Percentiles rank a stretch among this genome's conserved stretches.
Evolutionary conservation across 495 filamentous ascomycete species (phyloP).

Genomic region (Penicillium atrosanguineum): DNA sequence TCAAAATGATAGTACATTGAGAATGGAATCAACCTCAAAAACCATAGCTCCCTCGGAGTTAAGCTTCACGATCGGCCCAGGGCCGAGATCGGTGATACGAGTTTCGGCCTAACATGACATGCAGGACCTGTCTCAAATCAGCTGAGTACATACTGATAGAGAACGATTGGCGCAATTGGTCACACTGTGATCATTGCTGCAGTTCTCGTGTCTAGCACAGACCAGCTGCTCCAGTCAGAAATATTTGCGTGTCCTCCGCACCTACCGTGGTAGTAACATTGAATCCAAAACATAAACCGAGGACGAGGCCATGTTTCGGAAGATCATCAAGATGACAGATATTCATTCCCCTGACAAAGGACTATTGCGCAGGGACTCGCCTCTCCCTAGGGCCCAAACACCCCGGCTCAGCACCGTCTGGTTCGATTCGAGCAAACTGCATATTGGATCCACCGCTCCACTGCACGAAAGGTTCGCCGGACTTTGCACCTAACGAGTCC

Average conservation of each 20-base stretch:
- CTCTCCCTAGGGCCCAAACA: background rate
- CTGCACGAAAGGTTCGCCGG: constrained; percentile 1
- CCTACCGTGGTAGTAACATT: no score
- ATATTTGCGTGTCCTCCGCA: background rate
- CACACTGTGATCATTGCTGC: background rate
- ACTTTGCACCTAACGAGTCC: background rate
- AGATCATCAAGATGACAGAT: background rate
- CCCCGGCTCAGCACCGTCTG: background rate
- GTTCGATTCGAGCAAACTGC: constrained; percentile 21
- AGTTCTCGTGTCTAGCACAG: background rate
- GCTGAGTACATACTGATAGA: background rate
- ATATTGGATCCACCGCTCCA: constrained; percentile 33
- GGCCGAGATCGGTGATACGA: background rate
- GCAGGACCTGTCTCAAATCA: background rate
- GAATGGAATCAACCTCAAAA: background rate
- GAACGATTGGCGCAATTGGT: background rate
- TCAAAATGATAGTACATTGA: no score
- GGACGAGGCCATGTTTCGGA: background rate
- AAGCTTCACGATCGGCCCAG: background rate
- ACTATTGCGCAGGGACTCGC: background rate
- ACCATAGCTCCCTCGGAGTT: background rate
- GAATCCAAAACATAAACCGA: background rate
- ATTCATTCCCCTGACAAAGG: background rate
- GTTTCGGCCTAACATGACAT: background rate
- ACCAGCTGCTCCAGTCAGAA: background rate